Evolutionary conservation across 2,329 filamentous ascomycete genomes (phyloP).

Genomic region (Metarhizium rileyi): DNA sequence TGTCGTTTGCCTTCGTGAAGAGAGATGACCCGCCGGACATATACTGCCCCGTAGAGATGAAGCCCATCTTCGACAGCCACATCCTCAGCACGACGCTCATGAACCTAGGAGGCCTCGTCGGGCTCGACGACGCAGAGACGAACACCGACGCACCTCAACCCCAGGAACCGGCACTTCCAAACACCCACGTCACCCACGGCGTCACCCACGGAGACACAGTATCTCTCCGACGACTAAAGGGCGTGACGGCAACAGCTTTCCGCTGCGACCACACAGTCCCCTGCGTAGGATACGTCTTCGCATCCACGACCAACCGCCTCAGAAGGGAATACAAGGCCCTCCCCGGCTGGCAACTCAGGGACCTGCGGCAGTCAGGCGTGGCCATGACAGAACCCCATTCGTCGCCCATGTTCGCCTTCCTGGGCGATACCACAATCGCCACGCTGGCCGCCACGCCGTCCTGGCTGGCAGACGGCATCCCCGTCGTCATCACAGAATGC

Average conservation of each 20-base stretch:
- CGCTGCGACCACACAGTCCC: conserved; percentile 37
- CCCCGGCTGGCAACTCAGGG: conserved; percentile 26
- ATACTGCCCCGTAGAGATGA: conserved; percentile 33
- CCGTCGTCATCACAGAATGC: conserved; percentile 40
- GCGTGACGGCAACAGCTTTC: conserved; percentile 32
- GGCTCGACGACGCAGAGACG: conserved; percentile 17
- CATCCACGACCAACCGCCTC: conserved; percentile 27
- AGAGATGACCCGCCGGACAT: conserved; percentile 35
- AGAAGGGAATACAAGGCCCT: conserved; percentile 26
- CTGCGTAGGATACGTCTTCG: conserved; percentile 38
- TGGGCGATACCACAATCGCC: conserved; percentile 35
- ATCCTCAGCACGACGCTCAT: conserved; percentile 30
- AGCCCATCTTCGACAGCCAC: conserved; percentile 28
- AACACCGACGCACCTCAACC: conserved; percentile 9
- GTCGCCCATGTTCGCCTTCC: conserved; percentile 34
- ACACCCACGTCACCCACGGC: conserved; percentile 31
- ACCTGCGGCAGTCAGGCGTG: conserved; percentile 26
- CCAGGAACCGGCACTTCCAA: conserved; percentile 16
- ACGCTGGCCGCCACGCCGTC: conserved; percentile 28
- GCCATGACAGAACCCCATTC: conserved; percentile 29
- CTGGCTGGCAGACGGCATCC: conserved; percentile 30
- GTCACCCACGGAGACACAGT: conserved; percentile 26
- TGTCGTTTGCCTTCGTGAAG: conserved; percentile 33
- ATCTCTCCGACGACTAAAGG: conserved; percentile 23
- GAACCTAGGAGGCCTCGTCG: conserved; percentile 29